Percentiles rank a stretch among this genome's conserved stretches.
Conservation (phyloP, 179 eudicot species). For the Monotropa hypopitys region DNA sequence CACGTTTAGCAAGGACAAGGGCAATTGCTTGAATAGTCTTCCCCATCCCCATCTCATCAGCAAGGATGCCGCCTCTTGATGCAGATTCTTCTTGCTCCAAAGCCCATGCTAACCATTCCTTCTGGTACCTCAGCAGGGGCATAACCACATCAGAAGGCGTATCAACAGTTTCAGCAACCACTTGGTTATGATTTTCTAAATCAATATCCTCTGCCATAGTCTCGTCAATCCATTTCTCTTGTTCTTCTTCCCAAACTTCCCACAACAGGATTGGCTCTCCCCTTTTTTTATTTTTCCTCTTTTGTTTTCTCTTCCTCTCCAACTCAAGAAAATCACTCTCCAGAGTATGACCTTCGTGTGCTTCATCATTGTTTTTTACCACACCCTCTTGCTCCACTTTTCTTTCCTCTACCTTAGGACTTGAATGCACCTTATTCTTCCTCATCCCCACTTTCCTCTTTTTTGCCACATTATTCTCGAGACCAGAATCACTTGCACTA, state of each 20-base stretch:
- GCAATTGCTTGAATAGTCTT: slow-evolving; percentile 86
- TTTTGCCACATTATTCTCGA: neutral
- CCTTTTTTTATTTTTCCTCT: slow-evolving; percentile 25
- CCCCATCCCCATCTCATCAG: slow-evolving; percentile 98
- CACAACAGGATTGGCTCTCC: slow-evolving; percentile 41
- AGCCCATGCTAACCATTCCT: slow-evolving; percentile 92
- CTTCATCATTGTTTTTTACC: neutral
- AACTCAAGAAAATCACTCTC: slow-evolving; percentile 6
- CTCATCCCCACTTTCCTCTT: slow-evolving; percentile 8
- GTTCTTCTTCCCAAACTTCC: slow-evolving; percentile 78
- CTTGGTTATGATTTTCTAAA: slow-evolving; percentile 34
- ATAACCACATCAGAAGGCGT: slow-evolving; percentile 50
- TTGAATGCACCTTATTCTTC: neutral
- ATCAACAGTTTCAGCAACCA: slow-evolving; percentile 37
- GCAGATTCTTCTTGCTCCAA: slow-evolving; percentile 70
- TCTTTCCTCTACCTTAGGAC: neutral
- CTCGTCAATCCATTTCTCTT: slow-evolving; percentile 45
- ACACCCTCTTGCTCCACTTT: neutral
- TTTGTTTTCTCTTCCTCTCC: slow-evolving; percentile 4
- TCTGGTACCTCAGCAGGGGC: slow-evolving; percentile 69
- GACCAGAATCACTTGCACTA: slow-evolving; percentile 1
- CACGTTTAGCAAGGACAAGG: slow-evolving; percentile 79
- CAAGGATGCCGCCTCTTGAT: slow-evolving; percentile 76
- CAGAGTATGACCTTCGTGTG: neutral
- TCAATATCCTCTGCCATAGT: slow-evolving; percentile 28